phyloP scores from a whole-genome alignment of 2,329 filamentous ascomycete genomes.

The Arthrobotrys conoides region DNA sequence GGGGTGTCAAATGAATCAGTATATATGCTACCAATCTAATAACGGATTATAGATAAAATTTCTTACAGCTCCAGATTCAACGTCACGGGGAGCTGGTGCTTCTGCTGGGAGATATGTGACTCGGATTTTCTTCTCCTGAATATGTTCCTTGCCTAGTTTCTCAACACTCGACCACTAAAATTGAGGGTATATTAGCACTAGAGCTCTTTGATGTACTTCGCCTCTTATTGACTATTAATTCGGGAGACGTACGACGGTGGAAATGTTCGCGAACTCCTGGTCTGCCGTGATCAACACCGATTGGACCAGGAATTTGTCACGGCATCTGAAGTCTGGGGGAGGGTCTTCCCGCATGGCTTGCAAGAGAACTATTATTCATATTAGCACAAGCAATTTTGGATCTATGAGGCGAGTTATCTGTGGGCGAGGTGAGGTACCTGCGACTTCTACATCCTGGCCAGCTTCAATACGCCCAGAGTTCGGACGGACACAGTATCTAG shows the following conservation, averaged over 20 bases:
- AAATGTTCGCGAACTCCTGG: constrained; percentile 85
- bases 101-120: constrained; percentile 83
- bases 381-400: constrained; percentile 14
- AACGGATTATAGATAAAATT: neutral
- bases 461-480: constrained; percentile 97
- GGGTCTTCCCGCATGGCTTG: constrained; percentile 99
- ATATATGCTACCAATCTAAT: constrained; percentile 2
- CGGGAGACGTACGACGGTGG: constrained; percentile 77
- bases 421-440: constrained; percentile 75
- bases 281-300: constrained; percentile 86
- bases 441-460: constrained; percentile 89
- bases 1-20: neutral
- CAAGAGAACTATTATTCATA: constrained; percentile 76
- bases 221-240: constrained; percentile 38
- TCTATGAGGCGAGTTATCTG: neutral
- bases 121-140: constrained; percentile 96
- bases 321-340: constrained; percentile 85
- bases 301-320: constrained; percentile 98
- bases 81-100: constrained; percentile 58
- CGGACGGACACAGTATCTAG: constrained; percentile 94
- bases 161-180: constrained; percentile 81
- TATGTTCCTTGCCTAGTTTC: constrained; percentile 79
- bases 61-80: constrained; percentile 61
- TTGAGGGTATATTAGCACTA: constrained; percentile 28
- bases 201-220: neutral